Evolutionary conservation across 2,329 filamentous ascomycete species (phyloP).

Genomic region (Seiridium cupressi): DNA sequence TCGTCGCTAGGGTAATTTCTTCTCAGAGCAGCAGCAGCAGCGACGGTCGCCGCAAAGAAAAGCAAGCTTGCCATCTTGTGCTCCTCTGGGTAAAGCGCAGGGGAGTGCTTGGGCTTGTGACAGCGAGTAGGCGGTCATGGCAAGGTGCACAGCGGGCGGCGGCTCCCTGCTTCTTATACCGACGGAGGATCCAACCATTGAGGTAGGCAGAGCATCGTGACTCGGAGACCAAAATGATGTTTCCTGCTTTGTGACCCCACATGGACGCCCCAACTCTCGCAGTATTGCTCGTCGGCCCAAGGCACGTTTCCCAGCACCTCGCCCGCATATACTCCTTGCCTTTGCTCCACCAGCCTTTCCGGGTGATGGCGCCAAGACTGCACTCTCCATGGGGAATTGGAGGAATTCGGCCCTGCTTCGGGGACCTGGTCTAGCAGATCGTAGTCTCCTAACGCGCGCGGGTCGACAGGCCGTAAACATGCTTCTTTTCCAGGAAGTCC

Average conservation of each 20-base stretch:
- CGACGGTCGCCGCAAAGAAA: constrained; percentile 22
- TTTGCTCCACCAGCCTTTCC: constrained; percentile 3
- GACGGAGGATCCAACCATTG: background rate
- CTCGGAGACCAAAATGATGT: background rate
- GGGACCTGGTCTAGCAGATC: background rate
- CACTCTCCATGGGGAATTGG: background rate
- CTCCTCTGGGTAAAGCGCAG: background rate
- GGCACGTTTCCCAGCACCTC: background rate
- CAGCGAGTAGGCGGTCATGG: background rate
- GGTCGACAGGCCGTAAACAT: background rate
- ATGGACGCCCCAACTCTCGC: background rate
- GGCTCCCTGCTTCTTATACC: background rate
- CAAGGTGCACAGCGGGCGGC: background rate
- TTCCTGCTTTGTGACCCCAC: background rate
- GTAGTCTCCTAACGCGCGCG: background rate
- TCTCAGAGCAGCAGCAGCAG: constrained; percentile 20
- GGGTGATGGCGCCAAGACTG: constrained; percentile 4
- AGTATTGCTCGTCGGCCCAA: background rate
- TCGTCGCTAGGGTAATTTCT: constrained; percentile 23
- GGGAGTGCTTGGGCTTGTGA: background rate
- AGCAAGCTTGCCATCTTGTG: constrained; percentile 24
- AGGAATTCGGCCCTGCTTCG: constrained; percentile 6
- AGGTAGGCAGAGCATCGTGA: background rate
- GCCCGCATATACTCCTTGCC: background rate
- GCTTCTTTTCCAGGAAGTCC: background rate